Percentiles rank a stretch among this genome's conserved stretches.
Conservation (phyloP, 2,329 filamentous ascomycete genomes). For the Sclerotinia trifoliorum region DNA sequence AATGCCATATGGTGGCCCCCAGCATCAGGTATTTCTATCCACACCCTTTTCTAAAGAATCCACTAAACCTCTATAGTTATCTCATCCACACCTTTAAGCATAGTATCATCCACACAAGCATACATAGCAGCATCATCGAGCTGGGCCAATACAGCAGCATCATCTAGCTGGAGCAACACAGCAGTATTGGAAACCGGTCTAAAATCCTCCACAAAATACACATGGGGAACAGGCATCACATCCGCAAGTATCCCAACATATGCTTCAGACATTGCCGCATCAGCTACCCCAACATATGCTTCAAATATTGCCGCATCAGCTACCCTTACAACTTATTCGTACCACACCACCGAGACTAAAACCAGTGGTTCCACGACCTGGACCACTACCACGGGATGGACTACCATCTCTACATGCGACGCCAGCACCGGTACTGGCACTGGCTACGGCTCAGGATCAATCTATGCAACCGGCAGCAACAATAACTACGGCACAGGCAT, state of each 20-base stretch:
- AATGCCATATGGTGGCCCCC: not conserved
- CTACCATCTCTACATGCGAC: conserved; percentile 2
- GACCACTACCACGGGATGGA: conserved; percentile 13
- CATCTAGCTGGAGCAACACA: not conserved
- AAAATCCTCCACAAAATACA: not conserved
- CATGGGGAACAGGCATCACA: not conserved
- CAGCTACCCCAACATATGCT: not conserved
- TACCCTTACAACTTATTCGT: not conserved
- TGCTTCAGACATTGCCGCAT: not conserved
- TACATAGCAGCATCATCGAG: not conserved
- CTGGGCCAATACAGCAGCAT: not conserved
- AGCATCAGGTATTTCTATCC: conserved; percentile 8
- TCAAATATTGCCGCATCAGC: not conserved
- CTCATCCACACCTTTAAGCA: not conserved
- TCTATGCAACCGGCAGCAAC: not conserved
- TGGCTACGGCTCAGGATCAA: not conserved
- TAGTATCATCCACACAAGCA: not conserved
- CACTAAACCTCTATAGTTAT: not conserved
- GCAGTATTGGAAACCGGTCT: not conserved
- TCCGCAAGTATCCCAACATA: not conserved
- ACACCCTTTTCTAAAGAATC: not conserved
- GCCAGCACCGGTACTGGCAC: not conserved
- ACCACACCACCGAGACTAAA: not conserved
- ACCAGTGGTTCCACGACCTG: conserved; percentile 3
- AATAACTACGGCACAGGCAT: not conserved